These are phyloP conservation scores for Eutrema heterophyllum DNA, from an alignment of 345 rosid genomes.

Conservation along the genomic window DNA sequence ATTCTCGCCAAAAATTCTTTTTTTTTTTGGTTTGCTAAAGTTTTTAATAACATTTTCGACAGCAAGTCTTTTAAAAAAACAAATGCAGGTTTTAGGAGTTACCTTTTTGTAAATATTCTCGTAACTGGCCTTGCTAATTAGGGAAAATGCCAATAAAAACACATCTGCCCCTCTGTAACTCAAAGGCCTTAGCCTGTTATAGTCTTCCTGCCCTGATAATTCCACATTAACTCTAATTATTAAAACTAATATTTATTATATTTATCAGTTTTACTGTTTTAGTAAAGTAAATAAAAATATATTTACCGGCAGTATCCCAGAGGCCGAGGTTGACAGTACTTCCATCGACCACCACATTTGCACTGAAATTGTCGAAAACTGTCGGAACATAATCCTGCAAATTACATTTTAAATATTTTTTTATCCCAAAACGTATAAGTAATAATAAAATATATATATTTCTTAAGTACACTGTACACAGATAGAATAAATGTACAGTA, in stretches of 20 bases:
- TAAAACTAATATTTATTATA: not conserved
- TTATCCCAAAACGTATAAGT: not conserved
- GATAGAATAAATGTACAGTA: not conserved
- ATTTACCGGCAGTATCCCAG: conserved; percentile 90
- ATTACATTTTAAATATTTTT: not conserved
- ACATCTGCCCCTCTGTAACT: conserved; percentile 93
- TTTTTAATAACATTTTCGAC: no score
- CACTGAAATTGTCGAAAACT: conserved; percentile 90
- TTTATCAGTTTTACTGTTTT: not conserved
- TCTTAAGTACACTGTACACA: not conserved
- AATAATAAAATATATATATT: not conserved
- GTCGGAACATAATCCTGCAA: conserved; percentile 69
- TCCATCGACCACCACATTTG: conserved; percentile 87
- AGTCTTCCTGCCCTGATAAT: conserved; percentile 75
- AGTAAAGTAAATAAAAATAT: not conserved
- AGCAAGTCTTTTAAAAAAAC: not conserved
- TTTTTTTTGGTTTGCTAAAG: no score
- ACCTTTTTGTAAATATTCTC: conserved; percentile 79
- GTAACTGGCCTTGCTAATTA: conserved; percentile 74
- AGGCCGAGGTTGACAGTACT: conserved; percentile 76
- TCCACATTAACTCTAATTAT: not conserved
- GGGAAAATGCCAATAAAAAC: conserved; percentile 72
- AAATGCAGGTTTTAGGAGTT: not conserved
- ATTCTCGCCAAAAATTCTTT: not conserved
- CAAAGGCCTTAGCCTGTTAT: conserved; percentile 71